Base-by-base conservation (phyloP, 2,329 filamentous ascomycete genomes). In the Pseudogymnoascus sp. region DNA sequence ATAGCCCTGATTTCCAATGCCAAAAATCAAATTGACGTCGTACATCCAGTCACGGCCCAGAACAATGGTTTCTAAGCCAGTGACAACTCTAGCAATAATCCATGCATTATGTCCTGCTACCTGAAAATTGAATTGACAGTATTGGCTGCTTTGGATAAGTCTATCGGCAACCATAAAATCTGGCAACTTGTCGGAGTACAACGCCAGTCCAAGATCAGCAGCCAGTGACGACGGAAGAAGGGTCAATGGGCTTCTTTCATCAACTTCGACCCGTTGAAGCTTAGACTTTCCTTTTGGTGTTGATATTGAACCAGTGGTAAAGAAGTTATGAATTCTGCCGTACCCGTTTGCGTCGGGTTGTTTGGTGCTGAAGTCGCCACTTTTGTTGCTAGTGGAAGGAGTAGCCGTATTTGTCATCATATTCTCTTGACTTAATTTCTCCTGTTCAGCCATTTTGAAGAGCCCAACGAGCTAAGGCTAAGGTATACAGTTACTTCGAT, bases 11-110 rank as follows among this genome's bases (percentile, higher is more conserved):
- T 60, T 63, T 7, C 44, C 62, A 63, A 61, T 61, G 42, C 58
- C 58, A 33, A 12, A 59, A 15, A 63, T 58, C 38, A 64, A 59
- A 59, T 61, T 21, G 25, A 63, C 61, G 25, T 29, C 48, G 15
- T 25, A n/a, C 17, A 64, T 64, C 61, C 59, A 64, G 35, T 64
- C 63, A 51, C 48, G 58, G 21, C 63, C 61, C 15, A 64, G 63
- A 36, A 64, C 44, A 41, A 63, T 58, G 5, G 36, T 59, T 58
- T 63, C 4, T 31, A 65, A 42, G 42, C 59, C 62, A 60, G 61
- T 55, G 35, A 65, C 41, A 31, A 65, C 48, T 27, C 44, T 27
- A n/a, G 63, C 58, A 62, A 63, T 59, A 39, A 63, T 65, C 33
- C 41, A 58, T 35, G 44, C 15, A 17, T 17, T 39, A 39, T 39